phyloP scores from a whole-genome alignment of 139 green algal species.

The Bryopsis sp. region DNA sequence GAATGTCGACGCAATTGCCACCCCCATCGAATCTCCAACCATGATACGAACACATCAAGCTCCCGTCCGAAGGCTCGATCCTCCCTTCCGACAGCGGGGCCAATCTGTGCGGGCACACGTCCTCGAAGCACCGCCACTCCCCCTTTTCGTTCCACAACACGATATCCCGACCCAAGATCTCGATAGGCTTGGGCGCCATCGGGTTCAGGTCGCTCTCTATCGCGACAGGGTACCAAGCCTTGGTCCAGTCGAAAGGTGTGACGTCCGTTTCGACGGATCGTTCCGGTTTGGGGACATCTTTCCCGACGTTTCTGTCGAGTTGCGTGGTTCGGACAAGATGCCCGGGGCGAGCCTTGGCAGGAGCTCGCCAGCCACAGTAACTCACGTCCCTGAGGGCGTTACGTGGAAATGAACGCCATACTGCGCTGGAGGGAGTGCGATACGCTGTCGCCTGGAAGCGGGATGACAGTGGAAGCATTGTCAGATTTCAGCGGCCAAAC shows the following conservation, averaged over 20 bases:
- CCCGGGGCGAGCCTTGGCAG: no score
- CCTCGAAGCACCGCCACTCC: conserved; percentile 24
- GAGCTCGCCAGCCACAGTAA: no score
- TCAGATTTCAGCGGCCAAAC: no score
- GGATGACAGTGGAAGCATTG: no score
- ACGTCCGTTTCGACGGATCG: neutral
- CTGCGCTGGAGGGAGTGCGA: no score
- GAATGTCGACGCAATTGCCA: conserved; percentile 37
- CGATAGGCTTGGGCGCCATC: conserved; percentile 12
- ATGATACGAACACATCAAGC: no score
- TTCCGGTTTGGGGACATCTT: no score
- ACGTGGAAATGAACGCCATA: no score
- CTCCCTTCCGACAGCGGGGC: conserved; percentile 42
- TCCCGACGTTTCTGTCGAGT: no score
- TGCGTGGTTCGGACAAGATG: no score
- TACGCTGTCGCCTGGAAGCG: no score
- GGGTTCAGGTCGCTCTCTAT: conserved; percentile 20
- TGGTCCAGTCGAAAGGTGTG: conserved; percentile 21
- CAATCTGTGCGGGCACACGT: conserved; percentile 36
- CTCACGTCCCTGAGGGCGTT: no score
- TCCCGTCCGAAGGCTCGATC: conserved; percentile 32
- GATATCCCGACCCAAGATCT: conserved; percentile 25
- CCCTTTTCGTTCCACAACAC: conserved; percentile 31
- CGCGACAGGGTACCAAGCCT: conserved; percentile 23
- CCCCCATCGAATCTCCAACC: conserved; percentile 34